A percentile compares a stretch with the other conserved stretches of the same genome.
These are phyloP conservation scores for Venturiaceae sp. DNA, from an alignment of 2,329 filamentous ascomycete species.

Conservation along the genomic window DNA sequence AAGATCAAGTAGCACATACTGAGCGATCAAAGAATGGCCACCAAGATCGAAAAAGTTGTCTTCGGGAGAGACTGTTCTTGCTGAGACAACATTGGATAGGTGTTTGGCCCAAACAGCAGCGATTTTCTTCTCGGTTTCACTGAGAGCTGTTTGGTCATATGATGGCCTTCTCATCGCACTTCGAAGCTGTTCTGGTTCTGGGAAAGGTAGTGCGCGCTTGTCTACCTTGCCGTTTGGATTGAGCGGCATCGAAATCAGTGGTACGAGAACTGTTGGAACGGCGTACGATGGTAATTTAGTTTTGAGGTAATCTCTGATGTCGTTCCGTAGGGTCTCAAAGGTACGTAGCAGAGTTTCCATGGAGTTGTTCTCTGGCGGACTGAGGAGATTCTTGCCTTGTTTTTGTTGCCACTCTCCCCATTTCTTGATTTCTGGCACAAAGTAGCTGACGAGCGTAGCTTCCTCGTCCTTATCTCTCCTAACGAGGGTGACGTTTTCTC, in stretches of 20 bases:
- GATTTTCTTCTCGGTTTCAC: slow-evolving; percentile 54
- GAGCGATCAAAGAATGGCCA: slow-evolving; percentile 71
- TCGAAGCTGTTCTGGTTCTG: slow-evolving; percentile 38
- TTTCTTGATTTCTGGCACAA: slow-evolving; percentile 69
- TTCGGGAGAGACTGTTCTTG: slow-evolving; percentile 54
- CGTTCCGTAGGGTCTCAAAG: slow-evolving; percentile 50
- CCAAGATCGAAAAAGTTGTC: slow-evolving; percentile 70
- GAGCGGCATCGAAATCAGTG: slow-evolving; percentile 63
- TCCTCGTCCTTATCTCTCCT: slow-evolving; percentile 79
- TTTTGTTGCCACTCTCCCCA: slow-evolving; percentile 57
- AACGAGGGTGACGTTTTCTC: slow-evolving; percentile 79
- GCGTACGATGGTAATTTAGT: slow-evolving; percentile 64
- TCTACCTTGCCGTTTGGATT: slow-evolving; percentile 52
- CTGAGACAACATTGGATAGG: slow-evolving; percentile 57
- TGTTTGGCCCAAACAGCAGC: slow-evolving; percentile 60
- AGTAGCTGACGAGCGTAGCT: slow-evolving; percentile 76
- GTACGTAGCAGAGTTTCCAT: slow-evolving; percentile 48
- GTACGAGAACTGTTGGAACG: slow-evolving; percentile 65
- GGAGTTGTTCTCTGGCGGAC: slow-evolving; percentile 32
- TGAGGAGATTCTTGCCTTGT: slow-evolving; percentile 8
- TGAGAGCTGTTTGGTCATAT: slow-evolving; percentile 28
- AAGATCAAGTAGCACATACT: slow-evolving; percentile 68
- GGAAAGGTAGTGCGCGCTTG: slow-evolving; percentile 70
- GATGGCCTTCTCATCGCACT: slow-evolving; percentile 25
- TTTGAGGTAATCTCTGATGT: slow-evolving; percentile 59